Conservation (phyloP, 306 rosid species). For the Acacia crassicarpa region DNA sequence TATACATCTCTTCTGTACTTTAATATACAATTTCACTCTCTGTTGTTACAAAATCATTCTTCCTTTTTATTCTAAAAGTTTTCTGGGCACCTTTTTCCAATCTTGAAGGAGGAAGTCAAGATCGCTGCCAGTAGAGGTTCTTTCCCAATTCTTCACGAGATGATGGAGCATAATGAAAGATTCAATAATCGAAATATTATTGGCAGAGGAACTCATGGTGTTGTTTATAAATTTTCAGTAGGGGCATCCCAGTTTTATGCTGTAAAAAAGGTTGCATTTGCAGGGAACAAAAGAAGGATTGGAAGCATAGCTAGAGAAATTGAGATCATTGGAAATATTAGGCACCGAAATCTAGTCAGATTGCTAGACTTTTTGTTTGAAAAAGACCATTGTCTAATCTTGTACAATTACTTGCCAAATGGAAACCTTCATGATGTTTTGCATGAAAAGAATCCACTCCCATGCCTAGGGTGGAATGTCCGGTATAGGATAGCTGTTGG, state of each 20-base stretch:
- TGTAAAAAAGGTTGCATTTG: slow-evolving; percentile 58
- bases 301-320: slow-evolving; percentile 65
- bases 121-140: slow-evolving; percentile 34
- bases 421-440: slow-evolving; percentile 38
- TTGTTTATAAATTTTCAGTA: slow-evolving; percentile 61
- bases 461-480: neutral
- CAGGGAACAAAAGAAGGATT: slow-evolving; percentile 42
- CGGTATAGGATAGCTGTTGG: neutral
- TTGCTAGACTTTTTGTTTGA: slow-evolving; percentile 57
- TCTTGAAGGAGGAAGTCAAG: slow-evolving; percentile 25
- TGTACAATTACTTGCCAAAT: neutral
- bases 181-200: slow-evolving; percentile 42
- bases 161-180: slow-evolving; percentile 53
- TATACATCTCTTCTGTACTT: too few relatives aligned
- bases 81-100: neutral
- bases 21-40: too few relatives aligned
- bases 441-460: slow-evolving; percentile 37
- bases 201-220: slow-evolving; percentile 78
- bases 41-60: neutral
- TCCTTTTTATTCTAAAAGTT: neutral
- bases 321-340: slow-evolving; percentile 53
- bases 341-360: slow-evolving; percentile 72
- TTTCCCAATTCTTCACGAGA: slow-evolving; percentile 22
- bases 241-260: slow-evolving; percentile 49
- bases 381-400: slow-evolving; percentile 9